Percentiles rank a stretch among this genome's conserved stretches.
These are phyloP conservation scores for Citrus glauca DNA, from an alignment of 345 rosid genomes.

Conservation along the genomic window DNA sequence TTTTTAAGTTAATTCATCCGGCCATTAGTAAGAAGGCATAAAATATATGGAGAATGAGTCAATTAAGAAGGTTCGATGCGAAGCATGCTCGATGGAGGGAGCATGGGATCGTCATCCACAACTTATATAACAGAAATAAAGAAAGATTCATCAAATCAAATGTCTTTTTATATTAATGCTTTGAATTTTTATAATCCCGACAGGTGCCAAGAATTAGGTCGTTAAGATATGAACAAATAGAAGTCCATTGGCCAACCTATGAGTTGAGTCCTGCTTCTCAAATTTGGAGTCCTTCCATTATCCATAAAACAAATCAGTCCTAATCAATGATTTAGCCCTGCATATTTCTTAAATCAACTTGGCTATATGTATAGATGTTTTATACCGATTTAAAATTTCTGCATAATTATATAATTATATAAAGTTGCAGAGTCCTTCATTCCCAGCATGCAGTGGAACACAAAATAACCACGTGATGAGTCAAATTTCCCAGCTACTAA, in stretches of 20 bases:
- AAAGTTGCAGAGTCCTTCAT: not conserved
- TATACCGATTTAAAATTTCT: not conserved
- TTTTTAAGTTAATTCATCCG: no score
- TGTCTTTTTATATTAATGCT: no score
- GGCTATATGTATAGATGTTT: not conserved
- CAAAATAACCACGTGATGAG: not conserved
- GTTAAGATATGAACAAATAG: not conserved
- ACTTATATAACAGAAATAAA: not conserved
- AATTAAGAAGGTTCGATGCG: not conserved
- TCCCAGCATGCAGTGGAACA: not conserved
- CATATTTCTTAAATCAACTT: not conserved
- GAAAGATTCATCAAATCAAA: not conserved
- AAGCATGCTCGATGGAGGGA: conserved; percentile 12
- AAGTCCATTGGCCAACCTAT: conserved; percentile 5
- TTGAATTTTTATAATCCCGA: not conserved
- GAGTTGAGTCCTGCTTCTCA: not conserved
- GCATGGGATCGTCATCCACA: conserved; percentile 13
- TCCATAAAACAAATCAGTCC: conserved; percentile 5
- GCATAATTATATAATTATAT: not conserved
- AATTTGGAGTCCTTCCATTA: not conserved
- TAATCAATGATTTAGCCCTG: conserved; percentile 14
- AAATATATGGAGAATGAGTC: not conserved
- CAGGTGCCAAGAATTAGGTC: conserved; percentile 15
- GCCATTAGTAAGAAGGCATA: not conserved
- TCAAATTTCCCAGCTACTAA: conserved; percentile 1